Base-by-base conservation (phyloP, 1,284 basidiomycete genomes). In the Malassezia obtusa region DNA sequence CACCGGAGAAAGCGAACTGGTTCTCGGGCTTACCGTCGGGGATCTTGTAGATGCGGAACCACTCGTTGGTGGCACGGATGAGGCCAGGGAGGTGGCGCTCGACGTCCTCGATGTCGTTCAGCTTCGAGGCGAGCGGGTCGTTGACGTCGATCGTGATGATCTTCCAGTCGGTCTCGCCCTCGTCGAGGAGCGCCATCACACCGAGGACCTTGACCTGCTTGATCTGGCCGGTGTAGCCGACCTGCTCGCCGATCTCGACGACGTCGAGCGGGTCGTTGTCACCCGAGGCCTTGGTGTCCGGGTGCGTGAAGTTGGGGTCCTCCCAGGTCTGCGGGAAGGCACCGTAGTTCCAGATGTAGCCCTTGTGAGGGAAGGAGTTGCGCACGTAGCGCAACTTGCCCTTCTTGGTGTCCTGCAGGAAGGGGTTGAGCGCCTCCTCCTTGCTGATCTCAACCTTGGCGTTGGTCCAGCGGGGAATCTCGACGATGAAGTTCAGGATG, bases 201-300 rank as follows among this genome's bases (percentile, higher is more conserved):
- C 94, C 94, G 74, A 99, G 88, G 61, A 98, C 89, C 81, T 99
- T 99, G 83, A 99, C 94, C 78, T 98, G 94, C 81, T 99, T 99
- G 77, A 99, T 83, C 78, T 98, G 92, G 60, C 94, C 94, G 60
- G 85, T 83, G 78, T 92, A 90, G 63, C 91, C 94, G 69, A 98
- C 88, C 76, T 92, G 89, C 78, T 99, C 94, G 61, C 94, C 94
- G 73, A 99, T 98, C 79, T 99, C 94, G 78, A 94, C 96, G 61
- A 99, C 92, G 77, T 99, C 94, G 66, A 99, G 85, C 61, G 94
- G 94, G 79, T 99, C 94, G 74, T 98, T 95, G 81, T 99, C 94
- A 59, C 94, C 94, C 79, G 87, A 87, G 61, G 94, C 94, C 79
- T 96, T 96, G 74, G 94, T 98, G 80, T 99, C 94, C 53, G 90